phyloP scores from a whole-genome alignment of 495 filamentous ascomycete genomes.

The Thozetella sp. region DNA sequence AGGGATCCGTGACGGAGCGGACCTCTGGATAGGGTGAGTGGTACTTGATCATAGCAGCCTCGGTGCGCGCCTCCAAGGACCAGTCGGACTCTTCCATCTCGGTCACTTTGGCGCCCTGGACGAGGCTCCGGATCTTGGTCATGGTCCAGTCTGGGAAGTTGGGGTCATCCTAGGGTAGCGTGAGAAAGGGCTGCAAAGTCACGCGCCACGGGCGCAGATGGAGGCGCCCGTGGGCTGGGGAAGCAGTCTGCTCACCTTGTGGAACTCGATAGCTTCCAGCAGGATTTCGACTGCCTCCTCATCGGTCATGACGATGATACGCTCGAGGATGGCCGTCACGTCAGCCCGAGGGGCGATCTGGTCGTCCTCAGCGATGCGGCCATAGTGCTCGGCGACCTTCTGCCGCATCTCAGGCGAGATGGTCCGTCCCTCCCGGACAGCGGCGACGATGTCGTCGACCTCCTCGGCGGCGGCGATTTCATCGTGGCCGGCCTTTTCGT shows the following conservation, averaged over 20 bases:
- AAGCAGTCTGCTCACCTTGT: too few species aligned
- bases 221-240: too few species aligned
- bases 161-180: neutral
- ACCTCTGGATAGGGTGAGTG: conserved; percentile 40
- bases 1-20: conserved; percentile 29
- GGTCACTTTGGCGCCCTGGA: neutral
- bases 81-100: neutral
- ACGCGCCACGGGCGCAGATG: neutral
- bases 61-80: neutral
- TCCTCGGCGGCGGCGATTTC: neutral
- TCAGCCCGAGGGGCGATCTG: neutral
- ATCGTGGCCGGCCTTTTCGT: too few species aligned
- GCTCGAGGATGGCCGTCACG: conserved; percentile 2
- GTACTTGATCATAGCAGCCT: conserved; percentile 16
- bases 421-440: neutral
- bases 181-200: neutral
- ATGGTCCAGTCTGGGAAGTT: conserved; percentile 1
- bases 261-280: neutral
- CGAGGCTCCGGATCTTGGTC: neutral
- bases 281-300: neutral
- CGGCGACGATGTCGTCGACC: neutral
- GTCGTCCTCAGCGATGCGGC: neutral
- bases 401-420: neutral
- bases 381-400: neutral
- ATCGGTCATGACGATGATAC: neutral